These are phyloP conservation scores for Colletotrichum orbiculare DNA, from an alignment of 2,329 filamentous ascomycete species.

Conservation along the genomic window DNA sequence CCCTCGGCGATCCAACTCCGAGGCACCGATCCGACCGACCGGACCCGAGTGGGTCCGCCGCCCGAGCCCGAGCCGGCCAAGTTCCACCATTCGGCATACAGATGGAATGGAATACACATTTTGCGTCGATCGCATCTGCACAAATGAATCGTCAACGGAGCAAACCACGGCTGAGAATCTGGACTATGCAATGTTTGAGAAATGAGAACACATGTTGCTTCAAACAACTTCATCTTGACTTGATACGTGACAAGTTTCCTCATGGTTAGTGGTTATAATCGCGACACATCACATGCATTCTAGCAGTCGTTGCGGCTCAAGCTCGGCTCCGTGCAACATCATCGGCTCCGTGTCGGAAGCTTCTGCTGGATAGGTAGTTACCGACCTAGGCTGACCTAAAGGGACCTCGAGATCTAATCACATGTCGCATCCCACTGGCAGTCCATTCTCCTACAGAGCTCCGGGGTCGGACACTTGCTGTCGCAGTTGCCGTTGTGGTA, in stretches of 20 bases:
- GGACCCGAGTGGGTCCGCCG: too few species aligned
- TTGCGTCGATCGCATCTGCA: not conserved
- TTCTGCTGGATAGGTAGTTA: not conserved
- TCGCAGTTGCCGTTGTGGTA: not conserved
- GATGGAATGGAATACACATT: not conserved
- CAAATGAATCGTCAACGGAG: not conserved
- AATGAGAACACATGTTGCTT: not conserved
- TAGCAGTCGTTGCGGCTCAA: not conserved
- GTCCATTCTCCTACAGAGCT: not conserved
- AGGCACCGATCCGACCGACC: too few species aligned
- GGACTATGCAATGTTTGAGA: not conserved
- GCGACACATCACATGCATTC: not conserved
- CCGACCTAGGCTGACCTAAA: not conserved
- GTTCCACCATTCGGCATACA: not conserved
- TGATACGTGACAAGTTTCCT: not conserved
- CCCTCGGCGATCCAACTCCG: too few species aligned
- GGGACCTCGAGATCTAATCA: not conserved
- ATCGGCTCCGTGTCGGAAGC: not conserved
- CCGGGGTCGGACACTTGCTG: not conserved
- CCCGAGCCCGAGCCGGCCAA: not conserved
- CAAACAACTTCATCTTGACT: not conserved
- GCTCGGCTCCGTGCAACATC: not conserved
- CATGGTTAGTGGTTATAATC: not conserved
- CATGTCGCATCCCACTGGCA: not conserved
- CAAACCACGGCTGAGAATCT: not conserved